These are phyloP conservation scores for Claviceps quebecensis DNA, from an alignment of 2,329 filamentous ascomycete genomes.

Conservation along the genomic window DNA sequence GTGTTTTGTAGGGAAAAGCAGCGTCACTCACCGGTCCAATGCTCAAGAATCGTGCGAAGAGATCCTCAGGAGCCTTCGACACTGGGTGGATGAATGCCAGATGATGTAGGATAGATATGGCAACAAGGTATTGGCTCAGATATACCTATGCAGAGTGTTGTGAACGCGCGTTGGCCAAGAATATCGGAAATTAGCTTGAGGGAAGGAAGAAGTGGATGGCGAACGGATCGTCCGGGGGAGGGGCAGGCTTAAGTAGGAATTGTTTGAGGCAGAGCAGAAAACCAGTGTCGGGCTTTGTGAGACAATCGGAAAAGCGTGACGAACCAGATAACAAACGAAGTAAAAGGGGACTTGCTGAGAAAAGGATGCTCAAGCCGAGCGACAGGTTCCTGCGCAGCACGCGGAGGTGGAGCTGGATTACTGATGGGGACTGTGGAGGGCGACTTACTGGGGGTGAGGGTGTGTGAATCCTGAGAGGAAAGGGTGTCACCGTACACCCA, in stretches of 20 bases:
- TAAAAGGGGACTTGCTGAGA: constrained; percentile 2
- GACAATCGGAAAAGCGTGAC: constrained; percentile 5
- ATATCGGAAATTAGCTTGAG: background rate
- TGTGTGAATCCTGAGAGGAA: background rate
- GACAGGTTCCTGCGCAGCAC: constrained; percentile 9
- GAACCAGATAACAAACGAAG: constrained; percentile 3
- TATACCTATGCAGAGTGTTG: background rate
- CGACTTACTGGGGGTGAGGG: constrained; percentile 1
- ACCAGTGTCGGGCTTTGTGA: background rate
- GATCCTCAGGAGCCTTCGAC: background rate
- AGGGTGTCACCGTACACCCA: background rate
- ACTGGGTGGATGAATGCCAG: background rate
- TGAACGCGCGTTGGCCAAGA: background rate
- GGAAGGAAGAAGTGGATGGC: background rate
- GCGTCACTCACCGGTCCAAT: too few relatives aligned
- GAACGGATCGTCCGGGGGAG: background rate
- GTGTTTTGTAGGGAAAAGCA: too few relatives aligned
- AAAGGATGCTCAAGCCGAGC: constrained; percentile 2
- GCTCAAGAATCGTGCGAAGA: background rate
- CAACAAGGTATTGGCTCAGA: background rate
- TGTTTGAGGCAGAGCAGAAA: constrained; percentile 1
- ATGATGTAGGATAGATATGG: background rate
- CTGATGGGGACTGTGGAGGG: background rate
- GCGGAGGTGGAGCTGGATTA: background rate
- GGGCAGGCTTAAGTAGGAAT: constrained; percentile 4